These are phyloP conservation scores for Graphiopsis chlorocephala DNA, from an alignment of 2,329 filamentous ascomycete species.

Conservation along the genomic window DNA sequence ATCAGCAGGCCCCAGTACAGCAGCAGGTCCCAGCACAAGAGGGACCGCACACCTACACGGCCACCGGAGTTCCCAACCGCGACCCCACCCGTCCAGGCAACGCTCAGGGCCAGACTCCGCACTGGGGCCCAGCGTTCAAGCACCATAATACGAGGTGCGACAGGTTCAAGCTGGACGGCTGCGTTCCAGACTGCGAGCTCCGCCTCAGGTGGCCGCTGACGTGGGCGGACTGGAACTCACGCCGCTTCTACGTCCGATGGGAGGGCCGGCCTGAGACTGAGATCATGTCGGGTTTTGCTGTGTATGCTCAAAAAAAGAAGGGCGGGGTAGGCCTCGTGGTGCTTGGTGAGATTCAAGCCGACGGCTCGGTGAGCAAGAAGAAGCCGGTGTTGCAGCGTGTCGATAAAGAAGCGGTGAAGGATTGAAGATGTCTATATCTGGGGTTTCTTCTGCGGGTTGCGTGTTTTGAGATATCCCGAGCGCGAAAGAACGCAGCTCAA, in stretches of 20 bases:
- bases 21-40: not conserved
- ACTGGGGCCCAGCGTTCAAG: not conserved
- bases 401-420: not conserved
- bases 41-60: not conserved
- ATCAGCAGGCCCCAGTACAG: no score
- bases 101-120: not conserved
- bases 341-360: not conserved
- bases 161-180: not conserved
- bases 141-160: not conserved
- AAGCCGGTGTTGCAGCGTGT: not conserved
- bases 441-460: not conserved
- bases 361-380: not conserved
- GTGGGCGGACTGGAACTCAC: not conserved
- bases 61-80: not conserved
- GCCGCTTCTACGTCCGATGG: not conserved
- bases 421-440: not conserved
- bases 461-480: not conserved
- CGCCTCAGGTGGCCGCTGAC: not conserved
- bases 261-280: not conserved
- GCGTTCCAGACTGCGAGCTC: not conserved
- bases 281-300: not conserved
- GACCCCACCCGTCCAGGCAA: not conserved
- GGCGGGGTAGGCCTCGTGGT: not conserved
- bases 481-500: not conserved
- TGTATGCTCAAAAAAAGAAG: not conserved